Conservation (phyloP, 2,329 filamentous ascomycete species). For the Paradendryphiella salina region DNA sequence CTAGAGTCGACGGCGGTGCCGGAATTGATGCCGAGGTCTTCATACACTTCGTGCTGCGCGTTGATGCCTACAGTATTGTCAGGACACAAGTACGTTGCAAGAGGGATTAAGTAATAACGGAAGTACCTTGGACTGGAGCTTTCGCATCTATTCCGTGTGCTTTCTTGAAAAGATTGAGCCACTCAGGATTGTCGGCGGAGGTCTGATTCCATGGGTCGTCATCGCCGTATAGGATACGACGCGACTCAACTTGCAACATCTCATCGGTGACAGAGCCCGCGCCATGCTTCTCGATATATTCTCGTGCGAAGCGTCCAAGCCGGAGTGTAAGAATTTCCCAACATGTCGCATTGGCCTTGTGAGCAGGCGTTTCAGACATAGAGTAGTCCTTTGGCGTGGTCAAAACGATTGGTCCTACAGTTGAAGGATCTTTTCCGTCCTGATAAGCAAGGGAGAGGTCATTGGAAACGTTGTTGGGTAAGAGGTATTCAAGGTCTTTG, state of each 20-base stretch:
- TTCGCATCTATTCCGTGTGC: constrained; percentile 48
- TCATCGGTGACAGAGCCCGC: constrained; percentile 51
- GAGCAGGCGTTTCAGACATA: constrained; percentile 6
- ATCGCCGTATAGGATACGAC: constrained; percentile 53
- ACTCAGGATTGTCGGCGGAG: constrained; percentile 49
- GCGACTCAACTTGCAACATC: constrained; percentile 54
- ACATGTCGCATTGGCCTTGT: constrained; percentile 46
- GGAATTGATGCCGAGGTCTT: constrained; percentile 40
- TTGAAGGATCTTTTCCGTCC: constrained; percentile 12
- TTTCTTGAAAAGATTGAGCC: constrained; percentile 55
- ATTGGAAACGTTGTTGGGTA: constrained; percentile 21
- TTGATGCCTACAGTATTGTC: constrained; percentile 10
- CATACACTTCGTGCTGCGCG: constrained; percentile 34
- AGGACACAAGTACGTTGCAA: neutral
- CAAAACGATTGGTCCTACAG: constrained; percentile 23
- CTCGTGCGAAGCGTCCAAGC: constrained; percentile 51
- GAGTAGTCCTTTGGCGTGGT: constrained; percentile 25
- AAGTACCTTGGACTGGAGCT: constrained; percentile 13
- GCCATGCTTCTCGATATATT: constrained; percentile 45
- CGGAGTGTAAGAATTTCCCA: constrained; percentile 56
- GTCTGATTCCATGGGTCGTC: constrained; percentile 56
- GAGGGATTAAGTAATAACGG: too few relatives aligned
- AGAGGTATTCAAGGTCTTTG: constrained; percentile 34
- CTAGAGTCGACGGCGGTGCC: constrained; percentile 32
- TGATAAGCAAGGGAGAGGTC: constrained; percentile 26